A percentile compares a stretch with the other conserved stretches of the same genome.
These are phyloP conservation scores for Powellomyces hirtus DNA, from an alignment of 192 early-diverging fungal species.

Conservation along the genomic window DNA sequence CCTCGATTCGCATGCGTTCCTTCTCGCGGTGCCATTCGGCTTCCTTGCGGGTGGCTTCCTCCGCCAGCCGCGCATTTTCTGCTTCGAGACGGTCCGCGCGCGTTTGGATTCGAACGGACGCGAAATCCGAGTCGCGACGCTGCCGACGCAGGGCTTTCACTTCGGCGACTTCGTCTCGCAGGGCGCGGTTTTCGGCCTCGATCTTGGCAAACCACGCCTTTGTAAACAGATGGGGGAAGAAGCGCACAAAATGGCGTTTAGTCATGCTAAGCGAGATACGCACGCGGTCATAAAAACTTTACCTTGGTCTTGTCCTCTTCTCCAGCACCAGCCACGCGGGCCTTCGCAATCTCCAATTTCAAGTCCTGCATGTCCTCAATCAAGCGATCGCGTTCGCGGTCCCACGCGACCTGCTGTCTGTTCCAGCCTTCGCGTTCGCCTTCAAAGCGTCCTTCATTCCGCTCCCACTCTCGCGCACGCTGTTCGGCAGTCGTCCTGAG, in stretches of 20 bases:
- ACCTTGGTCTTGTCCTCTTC: slow-evolving; percentile 23
- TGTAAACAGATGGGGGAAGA: background rate
- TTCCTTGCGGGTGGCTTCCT: background rate
- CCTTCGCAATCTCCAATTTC: slow-evolving; percentile 2
- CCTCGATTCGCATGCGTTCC: background rate
- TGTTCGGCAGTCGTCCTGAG: background rate
- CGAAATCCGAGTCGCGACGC: slow-evolving; percentile 10
- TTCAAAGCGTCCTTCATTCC: slow-evolving; percentile 12
- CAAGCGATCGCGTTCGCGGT: slow-evolving; percentile 10
- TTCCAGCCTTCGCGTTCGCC: slow-evolving; percentile 19
- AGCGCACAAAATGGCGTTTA: background rate
- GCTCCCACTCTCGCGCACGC: slow-evolving; percentile 10
- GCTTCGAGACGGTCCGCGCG: slow-evolving; percentile 1
- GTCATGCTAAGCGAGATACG: background rate
- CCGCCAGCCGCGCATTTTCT: slow-evolving; percentile 3
- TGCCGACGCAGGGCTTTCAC: slow-evolving; percentile 12
- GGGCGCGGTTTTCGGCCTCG: slow-evolving; percentile 9
- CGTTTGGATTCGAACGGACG: background rate
- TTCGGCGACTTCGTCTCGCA: slow-evolving; percentile 13
- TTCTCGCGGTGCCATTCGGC: slow-evolving; percentile 7
- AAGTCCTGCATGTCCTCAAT: slow-evolving; percentile 10
- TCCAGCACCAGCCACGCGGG: background rate
- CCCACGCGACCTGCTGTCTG: slow-evolving; percentile 1
- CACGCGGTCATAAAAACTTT: background rate
- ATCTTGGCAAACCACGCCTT: slow-evolving; percentile 8